Evolutionary conservation across 495 filamentous ascomycete species (phyloP).

Genomic region (Penicillium atrosanguineum): DNA sequence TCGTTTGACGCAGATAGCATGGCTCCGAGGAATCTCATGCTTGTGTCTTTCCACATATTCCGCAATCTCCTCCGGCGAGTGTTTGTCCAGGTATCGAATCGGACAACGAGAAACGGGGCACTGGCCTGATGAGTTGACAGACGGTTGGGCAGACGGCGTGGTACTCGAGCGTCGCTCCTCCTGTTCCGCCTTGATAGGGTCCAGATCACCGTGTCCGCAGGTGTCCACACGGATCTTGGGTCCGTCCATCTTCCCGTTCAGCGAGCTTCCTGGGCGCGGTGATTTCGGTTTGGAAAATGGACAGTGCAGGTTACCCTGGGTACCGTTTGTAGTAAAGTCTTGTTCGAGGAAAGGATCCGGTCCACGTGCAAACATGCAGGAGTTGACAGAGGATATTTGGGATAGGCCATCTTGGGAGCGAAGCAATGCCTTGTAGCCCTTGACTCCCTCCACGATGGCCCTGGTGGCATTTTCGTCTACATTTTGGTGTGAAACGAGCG

Average conservation of each 20-base stretch:
- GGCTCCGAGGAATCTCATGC: conserved; percentile 85
- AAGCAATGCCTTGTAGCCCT: conserved; percentile 39
- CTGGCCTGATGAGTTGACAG: conserved; percentile 45
- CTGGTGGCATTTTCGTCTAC: conserved; percentile 41
- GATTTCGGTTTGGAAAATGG: conserved; percentile 43
- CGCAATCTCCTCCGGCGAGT: conserved; percentile 87
- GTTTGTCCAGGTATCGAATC: conserved; percentile 84
- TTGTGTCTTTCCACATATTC: conserved; percentile 89
- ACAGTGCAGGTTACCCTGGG: conserved; percentile 42
- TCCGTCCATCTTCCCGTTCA: conserved; percentile 23
- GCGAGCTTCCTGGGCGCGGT: conserved; percentile 26
- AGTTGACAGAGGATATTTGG: conserved; percentile 27
- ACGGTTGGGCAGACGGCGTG: conserved; percentile 43
- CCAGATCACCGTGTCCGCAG: conserved; percentile 38
- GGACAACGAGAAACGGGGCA: conserved; percentile 87
- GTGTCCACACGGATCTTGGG: conserved; percentile 30
- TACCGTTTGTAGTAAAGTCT: conserved; percentile 47
- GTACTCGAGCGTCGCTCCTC: conserved; percentile 37
- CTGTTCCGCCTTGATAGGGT: conserved; percentile 47
- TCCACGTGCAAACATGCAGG: conserved; percentile 39
- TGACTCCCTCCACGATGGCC: conserved; percentile 40
- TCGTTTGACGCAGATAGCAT: conserved; percentile 83
- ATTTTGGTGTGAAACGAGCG: conserved; percentile 41
- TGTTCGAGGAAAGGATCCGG: conserved; percentile 39
- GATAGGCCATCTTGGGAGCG: conserved; percentile 26